Evolutionary conservation across 2,329 filamentous ascomycete species (phyloP).

Genomic region (Colletotrichum tofieldiae): DNA sequence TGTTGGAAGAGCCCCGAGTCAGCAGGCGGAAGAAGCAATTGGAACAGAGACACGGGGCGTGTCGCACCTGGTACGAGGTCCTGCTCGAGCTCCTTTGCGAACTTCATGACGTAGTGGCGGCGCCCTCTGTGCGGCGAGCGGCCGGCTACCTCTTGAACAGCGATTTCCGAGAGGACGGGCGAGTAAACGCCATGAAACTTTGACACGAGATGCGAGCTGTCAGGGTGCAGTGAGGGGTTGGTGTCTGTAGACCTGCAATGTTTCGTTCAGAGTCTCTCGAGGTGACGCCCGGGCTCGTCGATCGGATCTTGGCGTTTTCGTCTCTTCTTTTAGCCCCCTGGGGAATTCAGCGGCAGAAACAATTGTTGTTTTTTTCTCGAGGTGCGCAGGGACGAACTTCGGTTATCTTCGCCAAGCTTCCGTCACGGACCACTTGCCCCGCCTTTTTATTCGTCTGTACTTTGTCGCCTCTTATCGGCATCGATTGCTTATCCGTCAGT

Average conservation of each 20-base stretch:
- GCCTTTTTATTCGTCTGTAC: constrained; percentile 26
- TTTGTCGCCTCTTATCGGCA: constrained; percentile 8
- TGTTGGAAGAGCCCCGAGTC: constrained; percentile 48
- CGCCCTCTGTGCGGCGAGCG: constrained; percentile 26
- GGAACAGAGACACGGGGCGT: constrained; percentile 12
- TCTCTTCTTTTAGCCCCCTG: not conserved
- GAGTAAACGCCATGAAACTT: constrained; percentile 32
- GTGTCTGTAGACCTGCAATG: not conserved
- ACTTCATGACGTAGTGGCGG: constrained; percentile 69
- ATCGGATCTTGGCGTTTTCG: constrained; percentile 4
- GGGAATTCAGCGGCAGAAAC: not conserved
- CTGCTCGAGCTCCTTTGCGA: constrained; percentile 85
- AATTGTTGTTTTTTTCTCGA: constrained; percentile 25
- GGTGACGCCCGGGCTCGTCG: not conserved
- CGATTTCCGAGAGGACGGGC: not conserved
- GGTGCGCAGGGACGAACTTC: constrained; percentile 25
- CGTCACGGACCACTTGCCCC: constrained; percentile 25
- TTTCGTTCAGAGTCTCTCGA: too few species aligned
- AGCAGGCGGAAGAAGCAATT: constrained; percentile 5
- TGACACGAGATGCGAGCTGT: not conserved
- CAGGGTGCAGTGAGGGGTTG: not conserved
- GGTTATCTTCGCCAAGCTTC: constrained; percentile 31
- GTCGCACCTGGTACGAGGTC: constrained; percentile 84
- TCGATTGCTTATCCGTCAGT: not conserved
- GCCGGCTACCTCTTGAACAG: constrained; percentile 3